Conservation (phyloP, 1,139 yeast species). For the Candida mesenterica region DNA sequence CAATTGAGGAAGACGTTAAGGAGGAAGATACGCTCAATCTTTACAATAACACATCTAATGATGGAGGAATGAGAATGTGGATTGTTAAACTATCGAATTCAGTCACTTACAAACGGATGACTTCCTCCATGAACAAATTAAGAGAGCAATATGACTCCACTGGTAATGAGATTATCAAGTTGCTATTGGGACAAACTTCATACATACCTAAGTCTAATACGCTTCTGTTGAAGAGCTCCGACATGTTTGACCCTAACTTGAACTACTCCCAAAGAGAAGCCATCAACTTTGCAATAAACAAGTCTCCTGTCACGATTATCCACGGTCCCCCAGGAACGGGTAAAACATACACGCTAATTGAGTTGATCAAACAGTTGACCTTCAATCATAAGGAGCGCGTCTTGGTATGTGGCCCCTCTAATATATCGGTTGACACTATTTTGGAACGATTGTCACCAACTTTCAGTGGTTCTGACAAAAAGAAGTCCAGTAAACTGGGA, state of each 20-base stretch:
- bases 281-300: constrained; percentile 36
- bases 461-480: constrained; percentile 20
- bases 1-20: constrained; percentile 55
- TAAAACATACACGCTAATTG: constrained; percentile 80
- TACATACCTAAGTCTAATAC: constrained; percentile 19
- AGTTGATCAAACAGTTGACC: constrained; percentile 72
- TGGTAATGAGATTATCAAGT: constrained; percentile 37
- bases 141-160: constrained; percentile 40
- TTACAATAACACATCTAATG: constrained; percentile 42
- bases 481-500: constrained; percentile 33
- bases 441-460: constrained; percentile 66
- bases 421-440: constrained; percentile 91
- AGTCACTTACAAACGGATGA: constrained; percentile 76
- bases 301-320: constrained; percentile 43
- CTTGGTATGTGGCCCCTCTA: constrained; percentile 92
- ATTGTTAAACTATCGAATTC: constrained; percentile 67
- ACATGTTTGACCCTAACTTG: constrained; percentile 50
- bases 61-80: constrained; percentile 47
- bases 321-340: constrained; percentile 58
- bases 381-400: constrained; percentile 59
- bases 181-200: constrained; percentile 44
- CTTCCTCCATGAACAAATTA: constrained; percentile 70
- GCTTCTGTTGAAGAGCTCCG: constrained; percentile 1
- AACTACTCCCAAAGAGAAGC: constrained; percentile 66
- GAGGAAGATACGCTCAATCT: constrained; percentile 46